A percentile compares a stretch with the other conserved stretches of the same genome.
Conservation (phyloP, 495 filamentous ascomycete species). For the Ramalina peruviana region DNA sequence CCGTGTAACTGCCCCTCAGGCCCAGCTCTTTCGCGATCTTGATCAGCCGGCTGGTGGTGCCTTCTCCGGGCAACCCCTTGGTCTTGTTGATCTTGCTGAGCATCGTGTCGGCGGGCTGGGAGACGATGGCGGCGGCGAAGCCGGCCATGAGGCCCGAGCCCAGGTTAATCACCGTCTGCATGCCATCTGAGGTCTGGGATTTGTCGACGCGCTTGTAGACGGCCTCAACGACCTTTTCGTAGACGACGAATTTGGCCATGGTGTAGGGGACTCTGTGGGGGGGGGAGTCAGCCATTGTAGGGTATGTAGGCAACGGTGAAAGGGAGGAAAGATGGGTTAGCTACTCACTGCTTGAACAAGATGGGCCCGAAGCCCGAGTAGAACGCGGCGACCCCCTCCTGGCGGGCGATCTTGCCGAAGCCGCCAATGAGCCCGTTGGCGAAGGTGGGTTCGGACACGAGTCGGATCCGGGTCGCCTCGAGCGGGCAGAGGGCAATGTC, state of each 20-base stretch:
- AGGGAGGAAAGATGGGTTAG: neutral
- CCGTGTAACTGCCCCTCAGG: conserved; percentile 71
- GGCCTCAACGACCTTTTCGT: conserved; percentile 85
- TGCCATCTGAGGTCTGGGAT: conserved; percentile 50
- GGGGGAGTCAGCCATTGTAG: neutral
- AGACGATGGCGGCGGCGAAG: conserved; percentile 93
- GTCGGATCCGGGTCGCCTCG: conserved; percentile 89
- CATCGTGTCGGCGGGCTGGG: conserved; percentile 98
- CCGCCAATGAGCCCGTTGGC: conserved; percentile 68
- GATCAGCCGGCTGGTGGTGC: conserved; percentile 77
- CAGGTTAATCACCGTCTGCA: conserved; percentile 84
- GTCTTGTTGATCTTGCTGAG: conserved; percentile 99
- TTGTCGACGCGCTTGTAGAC: conserved; percentile 66
- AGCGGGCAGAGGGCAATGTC: conserved; percentile 89
- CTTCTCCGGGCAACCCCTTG: conserved; percentile 87
- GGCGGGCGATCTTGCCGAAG: conserved; percentile 72
- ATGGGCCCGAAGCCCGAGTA: conserved; percentile 92
- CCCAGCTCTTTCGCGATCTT: conserved; percentile 96
- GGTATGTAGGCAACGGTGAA: neutral
- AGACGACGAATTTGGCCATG: conserved; percentile 99
- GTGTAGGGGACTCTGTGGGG: conserved; percentile 81
- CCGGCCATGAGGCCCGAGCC: conserved; percentile 91
- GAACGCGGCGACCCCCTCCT: conserved; percentile 78
- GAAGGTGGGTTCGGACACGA: conserved; percentile 81
- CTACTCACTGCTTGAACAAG: conserved; percentile 85